These are phyloP conservation scores for Murraya koenigii DNA, from an alignment of 345 rosid genomes.

Conservation along the genomic window DNA sequence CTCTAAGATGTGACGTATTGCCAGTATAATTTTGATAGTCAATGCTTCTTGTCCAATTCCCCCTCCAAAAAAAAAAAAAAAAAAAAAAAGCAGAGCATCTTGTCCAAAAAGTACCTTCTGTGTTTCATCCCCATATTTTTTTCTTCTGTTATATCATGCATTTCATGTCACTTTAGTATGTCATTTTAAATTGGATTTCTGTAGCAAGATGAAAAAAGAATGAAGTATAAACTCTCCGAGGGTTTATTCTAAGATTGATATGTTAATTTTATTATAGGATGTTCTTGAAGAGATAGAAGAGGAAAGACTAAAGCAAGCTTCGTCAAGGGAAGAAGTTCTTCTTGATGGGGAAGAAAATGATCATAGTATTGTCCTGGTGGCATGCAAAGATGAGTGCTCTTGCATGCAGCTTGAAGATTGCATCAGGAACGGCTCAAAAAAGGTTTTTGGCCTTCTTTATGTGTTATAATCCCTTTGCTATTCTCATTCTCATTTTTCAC, in stretches of 20 bases:
- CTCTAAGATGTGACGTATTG: not conserved
- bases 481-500: not conserved
- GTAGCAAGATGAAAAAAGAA: not conserved
- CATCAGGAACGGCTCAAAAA: slow-evolving; percentile 57
- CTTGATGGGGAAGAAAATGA: slow-evolving; percentile 43
- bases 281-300: slow-evolving; percentile 82
- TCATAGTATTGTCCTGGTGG: slow-evolving; percentile 73
- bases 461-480: not conserved
- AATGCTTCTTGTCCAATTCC: not conserved
- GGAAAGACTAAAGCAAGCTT: slow-evolving; percentile 58
- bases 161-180: not conserved
- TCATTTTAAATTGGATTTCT: not conserved
- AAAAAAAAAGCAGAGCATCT: too few species aligned
- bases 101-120: not conserved
- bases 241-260: slow-evolving; percentile 6
- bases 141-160: not conserved
- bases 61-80: too few species aligned
- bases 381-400: slow-evolving; percentile 90
- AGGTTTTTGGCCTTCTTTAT: slow-evolving; percentile 39
- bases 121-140: not conserved
- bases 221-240: not conserved
- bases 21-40: not conserved
- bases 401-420: slow-evolving; percentile 98
- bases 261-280: slow-evolving; percentile 46
- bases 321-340: slow-evolving; percentile 31